Evolutionary conservation across 345 rosid species (phyloP).

Genomic region (Alliaria petiolata): DNA sequence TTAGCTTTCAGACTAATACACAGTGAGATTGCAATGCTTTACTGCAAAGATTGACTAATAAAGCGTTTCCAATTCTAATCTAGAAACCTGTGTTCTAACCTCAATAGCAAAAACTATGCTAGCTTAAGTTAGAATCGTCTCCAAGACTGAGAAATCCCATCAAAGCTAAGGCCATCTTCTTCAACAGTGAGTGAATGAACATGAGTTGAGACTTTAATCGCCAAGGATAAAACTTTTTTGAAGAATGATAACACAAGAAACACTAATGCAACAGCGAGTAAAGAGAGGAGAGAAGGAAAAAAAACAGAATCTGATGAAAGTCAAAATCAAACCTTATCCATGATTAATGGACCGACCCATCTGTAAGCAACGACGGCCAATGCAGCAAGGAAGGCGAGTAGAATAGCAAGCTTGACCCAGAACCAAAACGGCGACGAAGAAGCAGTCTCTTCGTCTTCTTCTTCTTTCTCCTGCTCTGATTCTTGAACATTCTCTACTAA

Average conservation of each 20-base stretch:
- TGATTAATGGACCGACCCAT: constrained; percentile 86
- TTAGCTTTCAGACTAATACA: neutral
- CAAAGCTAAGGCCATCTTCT: neutral
- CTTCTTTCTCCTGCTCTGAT: constrained; percentile 1
- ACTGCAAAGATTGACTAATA: too few relatives aligned
- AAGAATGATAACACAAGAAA: neutral
- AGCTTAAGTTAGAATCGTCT: neutral
- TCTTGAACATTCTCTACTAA: constrained; percentile 34
- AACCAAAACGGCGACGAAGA: constrained; percentile 51
- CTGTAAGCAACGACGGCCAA: constrained; percentile 58
- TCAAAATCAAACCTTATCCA: constrained; percentile 61
- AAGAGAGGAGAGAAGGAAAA: too few relatives aligned
- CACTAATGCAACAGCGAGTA: neutral
- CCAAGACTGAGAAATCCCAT: neutral
- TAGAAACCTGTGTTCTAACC: neutral
- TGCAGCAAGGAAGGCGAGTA: constrained; percentile 44
- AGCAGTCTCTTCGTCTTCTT: neutral
- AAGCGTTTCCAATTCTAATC: neutral
- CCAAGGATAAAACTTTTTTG: too few relatives aligned
- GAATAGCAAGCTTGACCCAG: constrained; percentile 58
- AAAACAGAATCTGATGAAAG: neutral
- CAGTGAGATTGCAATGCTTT: neutral
- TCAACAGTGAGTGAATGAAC: neutral
- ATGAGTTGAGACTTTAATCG: neutral
- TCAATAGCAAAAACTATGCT: neutral